These are phyloP conservation scores for Dryas octopetala DNA, from an alignment of 306 rosid genomes.

Conservation along the genomic window DNA sequence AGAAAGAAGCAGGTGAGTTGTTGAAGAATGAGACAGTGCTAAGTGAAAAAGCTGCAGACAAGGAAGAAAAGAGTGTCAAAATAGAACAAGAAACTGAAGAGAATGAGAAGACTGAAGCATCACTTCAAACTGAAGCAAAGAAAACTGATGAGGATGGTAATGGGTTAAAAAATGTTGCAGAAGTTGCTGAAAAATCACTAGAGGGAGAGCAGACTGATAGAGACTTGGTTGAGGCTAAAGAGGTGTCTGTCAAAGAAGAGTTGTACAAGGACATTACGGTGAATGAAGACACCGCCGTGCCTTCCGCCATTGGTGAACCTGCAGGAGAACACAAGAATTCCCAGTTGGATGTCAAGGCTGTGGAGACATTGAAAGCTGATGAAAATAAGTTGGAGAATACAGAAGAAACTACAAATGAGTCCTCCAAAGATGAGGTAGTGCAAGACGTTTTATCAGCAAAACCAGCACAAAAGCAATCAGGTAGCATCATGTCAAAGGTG, in stretches of 20 bases:
- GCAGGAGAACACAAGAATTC: neutral
- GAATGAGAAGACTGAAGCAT: conserved; percentile 4
- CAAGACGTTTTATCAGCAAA: conserved; percentile 41
- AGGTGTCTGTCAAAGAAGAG: conserved; percentile 5
- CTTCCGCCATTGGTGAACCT: conserved; percentile 6
- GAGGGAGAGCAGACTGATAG: conserved; percentile 7
- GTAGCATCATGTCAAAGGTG: conserved; percentile 70
- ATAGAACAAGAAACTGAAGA: conserved; percentile 4
- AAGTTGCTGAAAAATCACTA: neutral
- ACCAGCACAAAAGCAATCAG: conserved; percentile 66
- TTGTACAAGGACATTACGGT: conserved; percentile 14
- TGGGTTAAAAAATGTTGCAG: neutral
- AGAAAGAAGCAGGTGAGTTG: conserved; percentile 2
- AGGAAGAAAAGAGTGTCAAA: conserved; percentile 6
- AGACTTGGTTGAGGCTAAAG: conserved; percentile 1
- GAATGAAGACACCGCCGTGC: neutral
- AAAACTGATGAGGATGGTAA: neutral
- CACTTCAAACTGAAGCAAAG: too few species aligned
- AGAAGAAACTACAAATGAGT: neutral
- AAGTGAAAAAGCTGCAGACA: neutral
- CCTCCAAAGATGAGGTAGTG: neutral
- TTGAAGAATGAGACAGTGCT: neutral
- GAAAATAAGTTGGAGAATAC: neutral
- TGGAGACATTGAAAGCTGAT: neutral
- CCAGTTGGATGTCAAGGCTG: too few species aligned